Percentiles rank a stretch among this genome's conserved stretches.
Evolutionary conservation across 1,284 basidiomycete genomes (phyloP).

Genomic region (Salmacisia buchloeana): DNA sequence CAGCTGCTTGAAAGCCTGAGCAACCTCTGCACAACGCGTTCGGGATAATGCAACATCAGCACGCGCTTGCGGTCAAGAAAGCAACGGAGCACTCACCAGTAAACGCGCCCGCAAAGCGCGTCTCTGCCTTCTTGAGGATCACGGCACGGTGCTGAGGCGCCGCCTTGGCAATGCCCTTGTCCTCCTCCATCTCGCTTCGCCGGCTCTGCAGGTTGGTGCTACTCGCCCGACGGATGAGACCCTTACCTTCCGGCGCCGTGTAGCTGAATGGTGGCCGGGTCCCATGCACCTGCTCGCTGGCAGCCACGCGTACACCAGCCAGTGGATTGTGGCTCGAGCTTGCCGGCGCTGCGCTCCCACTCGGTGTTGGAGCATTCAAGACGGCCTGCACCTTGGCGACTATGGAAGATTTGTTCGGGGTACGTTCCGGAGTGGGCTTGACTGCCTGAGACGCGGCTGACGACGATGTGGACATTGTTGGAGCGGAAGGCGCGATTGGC

Average conservation of each 20-base stretch:
- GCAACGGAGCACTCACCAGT: conserved; percentile 9
- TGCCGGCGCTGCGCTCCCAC: not conserved
- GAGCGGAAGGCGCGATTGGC: not conserved
- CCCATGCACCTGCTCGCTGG: conserved; percentile 1
- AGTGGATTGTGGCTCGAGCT: not conserved
- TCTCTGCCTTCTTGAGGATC: conserved; percentile 30
- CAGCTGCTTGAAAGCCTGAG: conserved; percentile 35
- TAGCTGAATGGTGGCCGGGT: not conserved
- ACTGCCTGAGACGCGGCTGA: not conserved
- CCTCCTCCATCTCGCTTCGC: conserved; percentile 26
- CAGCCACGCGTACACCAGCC: not conserved
- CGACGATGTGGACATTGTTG: not conserved
- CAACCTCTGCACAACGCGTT: conserved; percentile 22
- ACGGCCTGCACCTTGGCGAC: not conserved
- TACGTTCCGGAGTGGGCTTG: not conserved
- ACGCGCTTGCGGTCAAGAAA: not conserved
- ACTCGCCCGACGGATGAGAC: conserved; percentile 11
- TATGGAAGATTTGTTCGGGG: not conserved
- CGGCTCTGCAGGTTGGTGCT: conserved; percentile 22
- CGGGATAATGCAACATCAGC: not conserved
- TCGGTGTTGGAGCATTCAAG: not conserved
- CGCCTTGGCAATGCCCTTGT: conserved; percentile 18
- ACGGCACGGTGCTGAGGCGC: conserved; percentile 15
- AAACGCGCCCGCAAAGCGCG: conserved; percentile 34
- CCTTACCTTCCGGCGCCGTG: not conserved